Conservation (phyloP, 2,329 filamentous ascomycete species). For the Spiromastix sp. region DNA sequence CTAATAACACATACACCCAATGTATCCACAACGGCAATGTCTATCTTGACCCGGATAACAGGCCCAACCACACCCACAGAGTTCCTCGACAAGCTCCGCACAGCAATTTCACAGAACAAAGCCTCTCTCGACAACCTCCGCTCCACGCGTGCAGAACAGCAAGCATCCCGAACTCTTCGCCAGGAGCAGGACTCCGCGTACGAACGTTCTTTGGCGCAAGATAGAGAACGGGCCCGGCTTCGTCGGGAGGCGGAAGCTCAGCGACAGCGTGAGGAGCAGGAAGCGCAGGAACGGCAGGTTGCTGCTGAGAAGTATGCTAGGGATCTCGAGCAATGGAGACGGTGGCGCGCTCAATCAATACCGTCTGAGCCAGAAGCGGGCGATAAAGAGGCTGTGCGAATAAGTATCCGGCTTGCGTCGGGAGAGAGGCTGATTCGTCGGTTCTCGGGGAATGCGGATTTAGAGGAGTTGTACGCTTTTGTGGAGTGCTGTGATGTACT, state of each 20-base stretch:
- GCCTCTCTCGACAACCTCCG: conserved; percentile 64
- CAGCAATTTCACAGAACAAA: conserved; percentile 64
- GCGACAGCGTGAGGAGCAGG: conserved; percentile 51
- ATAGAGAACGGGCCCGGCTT: conserved; percentile 72
- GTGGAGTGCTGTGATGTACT: conserved; percentile 78
- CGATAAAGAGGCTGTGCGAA: conserved; percentile 61
- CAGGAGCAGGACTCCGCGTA: conserved; percentile 88
- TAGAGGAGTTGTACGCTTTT: conserved; percentile 92
- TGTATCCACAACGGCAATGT: conserved; percentile 79
- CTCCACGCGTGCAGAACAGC: conserved; percentile 67
- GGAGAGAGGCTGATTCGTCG: conserved; percentile 67
- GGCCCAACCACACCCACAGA: conserved; percentile 60
- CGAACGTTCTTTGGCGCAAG: conserved; percentile 77
- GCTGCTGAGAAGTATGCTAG: conserved; percentile 47
- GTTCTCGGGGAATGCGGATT: conserved; percentile 56
- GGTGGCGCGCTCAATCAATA: conserved; percentile 64
- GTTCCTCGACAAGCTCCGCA: conserved; percentile 66
- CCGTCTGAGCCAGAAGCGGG: conserved; percentile 55
- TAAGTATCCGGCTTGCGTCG: conserved; percentile 51
- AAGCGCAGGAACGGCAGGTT: conserved; percentile 53
- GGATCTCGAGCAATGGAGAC: conserved; percentile 61
- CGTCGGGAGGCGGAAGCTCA: conserved; percentile 64
- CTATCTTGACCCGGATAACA: conserved; percentile 67
- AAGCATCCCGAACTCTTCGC: conserved; percentile 70
- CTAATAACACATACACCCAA: conserved; percentile 80